Percentiles rank a stretch among this genome's conserved stretches.
These are phyloP conservation scores for Metschnikowia lochheadii DNA, from an alignment of 805 yeast genomes.

Conservation along the genomic window DNA sequence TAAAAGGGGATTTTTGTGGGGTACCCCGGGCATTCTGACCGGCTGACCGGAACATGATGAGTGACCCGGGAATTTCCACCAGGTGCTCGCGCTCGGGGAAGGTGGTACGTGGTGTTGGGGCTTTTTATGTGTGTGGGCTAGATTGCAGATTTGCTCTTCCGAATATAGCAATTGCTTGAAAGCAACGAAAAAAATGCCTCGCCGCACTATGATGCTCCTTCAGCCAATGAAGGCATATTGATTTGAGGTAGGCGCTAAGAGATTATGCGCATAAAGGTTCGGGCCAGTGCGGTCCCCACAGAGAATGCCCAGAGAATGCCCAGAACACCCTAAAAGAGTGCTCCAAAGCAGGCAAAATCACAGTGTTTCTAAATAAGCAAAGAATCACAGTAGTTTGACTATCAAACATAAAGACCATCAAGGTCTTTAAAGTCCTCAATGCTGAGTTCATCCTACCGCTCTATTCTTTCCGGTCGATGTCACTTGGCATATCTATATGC, in stretches of 20 bases:
- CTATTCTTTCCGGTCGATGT: neutral
- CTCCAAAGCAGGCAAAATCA: neutral
- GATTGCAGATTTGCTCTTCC: neutral
- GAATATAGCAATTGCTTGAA: neutral
- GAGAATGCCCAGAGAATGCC: neutral
- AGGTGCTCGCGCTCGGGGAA: neutral
- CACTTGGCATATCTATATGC: neutral
- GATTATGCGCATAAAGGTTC: slow-evolving; percentile 11
- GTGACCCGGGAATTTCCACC: neutral
- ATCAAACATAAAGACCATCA: no score
- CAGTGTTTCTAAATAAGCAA: no score
- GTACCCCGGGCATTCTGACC: neutral
- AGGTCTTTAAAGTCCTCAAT: neutral
- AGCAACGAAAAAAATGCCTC: slow-evolving; percentile 1
- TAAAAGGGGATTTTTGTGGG: neutral
- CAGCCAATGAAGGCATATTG: slow-evolving; percentile 11
- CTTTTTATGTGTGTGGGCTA: neutral
- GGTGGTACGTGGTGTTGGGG: neutral
- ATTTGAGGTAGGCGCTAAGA: slow-evolving; percentile 5
- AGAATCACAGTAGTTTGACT: no score
- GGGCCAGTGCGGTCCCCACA: slow-evolving; percentile 3
- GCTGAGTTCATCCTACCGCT: neutral
- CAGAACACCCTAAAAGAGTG: neutral
- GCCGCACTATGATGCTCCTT: slow-evolving; percentile 13
- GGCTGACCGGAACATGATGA: slow-evolving; percentile 1